These are phyloP conservation scores for Monilinia polystroma DNA, from an alignment of 2,329 filamentous ascomycete genomes.

Conservation along the genomic window DNA sequence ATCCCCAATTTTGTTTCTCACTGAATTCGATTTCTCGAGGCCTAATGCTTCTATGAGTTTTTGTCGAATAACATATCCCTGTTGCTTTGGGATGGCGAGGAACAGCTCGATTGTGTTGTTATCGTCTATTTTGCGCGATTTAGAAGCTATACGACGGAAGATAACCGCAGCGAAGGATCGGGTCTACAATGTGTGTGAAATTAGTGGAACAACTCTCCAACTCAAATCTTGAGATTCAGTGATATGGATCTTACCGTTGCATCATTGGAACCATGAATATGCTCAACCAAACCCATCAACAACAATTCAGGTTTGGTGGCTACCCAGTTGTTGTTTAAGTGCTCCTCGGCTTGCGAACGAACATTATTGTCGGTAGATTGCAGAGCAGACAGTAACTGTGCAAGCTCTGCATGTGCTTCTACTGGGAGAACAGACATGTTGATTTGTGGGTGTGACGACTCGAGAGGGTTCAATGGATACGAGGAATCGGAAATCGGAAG, in stretches of 20 bases:
- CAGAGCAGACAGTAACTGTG: slow-evolving; percentile 82
- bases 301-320: slow-evolving; percentile 77
- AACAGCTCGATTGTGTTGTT: slow-evolving; percentile 81
- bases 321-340: slow-evolving; percentile 89
- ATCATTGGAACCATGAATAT: slow-evolving; percentile 71
- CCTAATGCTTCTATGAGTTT: slow-evolving; percentile 79
- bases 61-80: slow-evolving; percentile 75
- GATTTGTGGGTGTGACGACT: slow-evolving; percentile 10
- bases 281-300: slow-evolving; percentile 91
- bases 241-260: slow-evolving; percentile 34
- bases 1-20: slow-evolving; percentile 95
- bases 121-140: slow-evolving; percentile 73
- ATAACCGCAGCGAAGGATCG: slow-evolving; percentile 91
- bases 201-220: not conserved
- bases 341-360: slow-evolving; percentile 83
- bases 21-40: slow-evolving; percentile 67
- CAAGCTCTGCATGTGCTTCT: slow-evolving; percentile 80
- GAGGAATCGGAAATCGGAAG: slow-evolving; percentile 16
- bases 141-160: slow-evolving; percentile 89
- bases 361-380: slow-evolving; percentile 86
- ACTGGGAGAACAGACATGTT: slow-evolving; percentile 81
- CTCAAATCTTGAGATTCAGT: too few relatives aligned
- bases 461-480: not conserved
- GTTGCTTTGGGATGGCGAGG: slow-evolving; percentile 70
- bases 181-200: slow-evolving; percentile 53